A percentile compares a stretch with the other conserved stretches of the same genome.
phyloP scores from a whole-genome alignment of 805 yeast species.

The Saccharomyces paradoxus region DNA sequence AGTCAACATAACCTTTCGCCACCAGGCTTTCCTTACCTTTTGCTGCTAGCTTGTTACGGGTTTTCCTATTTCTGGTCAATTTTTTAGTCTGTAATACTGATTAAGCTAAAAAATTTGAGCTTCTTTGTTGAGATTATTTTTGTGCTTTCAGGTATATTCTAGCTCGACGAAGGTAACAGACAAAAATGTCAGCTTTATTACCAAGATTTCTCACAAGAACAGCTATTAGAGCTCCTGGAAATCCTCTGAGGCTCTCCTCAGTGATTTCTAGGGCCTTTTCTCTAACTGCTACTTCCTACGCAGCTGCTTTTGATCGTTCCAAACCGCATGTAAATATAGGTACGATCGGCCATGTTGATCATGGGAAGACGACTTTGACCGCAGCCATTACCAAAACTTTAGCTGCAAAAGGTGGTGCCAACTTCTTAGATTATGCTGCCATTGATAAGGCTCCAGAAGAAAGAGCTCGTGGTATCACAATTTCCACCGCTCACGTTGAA shows the following conservation, averaged over 20 bases:
- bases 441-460: conserved; percentile 98
- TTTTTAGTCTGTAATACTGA: background rate
- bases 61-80: background rate
- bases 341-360: conserved; percentile 98
- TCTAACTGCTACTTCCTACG: conserved; percentile 32
- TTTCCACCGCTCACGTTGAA: conserved; percentile 96
- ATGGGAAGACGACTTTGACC: conserved; percentile 95
- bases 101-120: background rate
- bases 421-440: conserved; percentile 83
- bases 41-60: background rate
- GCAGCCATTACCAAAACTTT: conserved; percentile 97
- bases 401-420: conserved; percentile 82
- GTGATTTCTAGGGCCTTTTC: conserved; percentile 9
- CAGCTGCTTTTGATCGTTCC: conserved; percentile 81
- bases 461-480: conserved; percentile 98
- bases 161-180: background rate
- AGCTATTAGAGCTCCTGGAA: conserved; percentile 11
- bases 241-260: conserved; percentile 1
- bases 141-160: background rate
- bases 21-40: background rate
- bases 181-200: conserved; percentile 12
- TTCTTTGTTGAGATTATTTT: background rate
- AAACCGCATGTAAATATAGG: conserved; percentile 97
- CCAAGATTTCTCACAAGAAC: conserved; percentile 14
- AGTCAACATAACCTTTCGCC: background rate